Conservation (phyloP, 768 basidiomycete species). For the Peribolospora kevripleyi region DNA sequence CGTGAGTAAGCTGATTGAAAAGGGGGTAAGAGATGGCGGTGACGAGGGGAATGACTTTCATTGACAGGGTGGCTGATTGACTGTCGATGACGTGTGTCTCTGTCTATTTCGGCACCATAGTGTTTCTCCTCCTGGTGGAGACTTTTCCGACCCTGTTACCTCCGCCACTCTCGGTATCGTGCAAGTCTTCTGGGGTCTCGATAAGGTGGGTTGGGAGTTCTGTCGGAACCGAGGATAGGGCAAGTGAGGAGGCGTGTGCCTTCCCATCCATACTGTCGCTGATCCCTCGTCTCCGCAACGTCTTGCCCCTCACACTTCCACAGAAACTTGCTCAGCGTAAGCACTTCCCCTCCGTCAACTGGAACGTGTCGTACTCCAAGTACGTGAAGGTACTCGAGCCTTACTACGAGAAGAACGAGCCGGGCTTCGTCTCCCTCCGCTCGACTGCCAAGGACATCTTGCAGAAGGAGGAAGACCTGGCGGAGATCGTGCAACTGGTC, state of each 20-base stretch:
- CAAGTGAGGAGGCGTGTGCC: background rate
- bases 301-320: background rate
- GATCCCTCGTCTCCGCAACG: background rate
- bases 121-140: slow-evolving; percentile 95
- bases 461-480: slow-evolving; percentile 94
- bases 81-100: background rate
- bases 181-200: slow-evolving; percentile 99
- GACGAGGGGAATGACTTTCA: background rate
- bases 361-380: slow-evolving; percentile 98
- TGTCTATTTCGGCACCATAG: slow-evolving; percentile 21
- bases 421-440: slow-evolving; percentile 85
- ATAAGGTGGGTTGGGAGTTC: slow-evolving; percentile 29
- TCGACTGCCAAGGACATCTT: slow-evolving; percentile 84
- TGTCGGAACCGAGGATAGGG: no score
- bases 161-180: slow-evolving; percentile 94
- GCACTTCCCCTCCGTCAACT: slow-evolving; percentile 99
- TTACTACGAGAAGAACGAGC: slow-evolving; percentile 69
- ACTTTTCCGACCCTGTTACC: slow-evolving; percentile 97
- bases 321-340: slow-evolving; percentile 85
- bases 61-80: slow-evolving; percentile 2
- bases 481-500: slow-evolving; percentile 97
- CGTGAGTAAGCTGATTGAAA: slow-evolving; percentile 33
- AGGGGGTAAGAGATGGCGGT: background rate
- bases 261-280: background rate
- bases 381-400: slow-evolving; percentile 30